Conservation (phyloP, 2,329 filamentous ascomycete species). For the Penicillium psychrosexuale region DNA sequence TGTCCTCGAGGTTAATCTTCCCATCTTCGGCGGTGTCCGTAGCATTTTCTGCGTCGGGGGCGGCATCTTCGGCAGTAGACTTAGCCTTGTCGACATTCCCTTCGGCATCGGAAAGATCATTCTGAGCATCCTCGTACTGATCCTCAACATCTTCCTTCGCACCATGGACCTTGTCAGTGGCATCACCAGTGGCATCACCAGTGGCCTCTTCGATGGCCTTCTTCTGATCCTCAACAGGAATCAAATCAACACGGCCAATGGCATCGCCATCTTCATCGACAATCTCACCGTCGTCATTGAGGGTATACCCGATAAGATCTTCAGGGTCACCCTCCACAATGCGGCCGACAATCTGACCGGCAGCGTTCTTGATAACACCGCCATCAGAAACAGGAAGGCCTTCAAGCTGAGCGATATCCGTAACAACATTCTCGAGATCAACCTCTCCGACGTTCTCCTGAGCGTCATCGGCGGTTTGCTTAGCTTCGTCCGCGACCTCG, state of each 20-base stretch:
- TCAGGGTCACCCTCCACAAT: constrained; percentile 43
- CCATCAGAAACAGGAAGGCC: constrained; percentile 50
- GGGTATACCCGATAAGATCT: constrained; percentile 40
- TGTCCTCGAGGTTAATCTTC: constrained; percentile 15
- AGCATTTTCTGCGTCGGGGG: neutral
- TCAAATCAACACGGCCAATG: constrained; percentile 32
- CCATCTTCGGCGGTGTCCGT: constrained; percentile 17
- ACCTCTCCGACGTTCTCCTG: constrained; percentile 12
- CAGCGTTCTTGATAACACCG: constrained; percentile 50
- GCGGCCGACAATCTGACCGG: constrained; percentile 39
- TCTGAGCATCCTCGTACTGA: constrained; percentile 39
- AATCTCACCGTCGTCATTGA: constrained; percentile 43
- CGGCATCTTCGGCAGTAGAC: constrained; percentile 42
- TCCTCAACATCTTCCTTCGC: constrained; percentile 49
- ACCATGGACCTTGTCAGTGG: constrained; percentile 47
- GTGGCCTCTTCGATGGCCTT: constrained; percentile 42
- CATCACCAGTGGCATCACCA: constrained; percentile 37
- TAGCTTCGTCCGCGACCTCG: constrained; percentile 26
- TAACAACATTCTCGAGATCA: constrained; percentile 32
- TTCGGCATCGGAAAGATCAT: constrained; percentile 25
- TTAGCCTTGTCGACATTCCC: constrained; percentile 51
- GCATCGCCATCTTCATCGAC: constrained; percentile 41
- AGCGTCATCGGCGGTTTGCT: constrained; percentile 16
- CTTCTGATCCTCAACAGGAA: constrained; percentile 28
- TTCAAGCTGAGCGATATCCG: constrained; percentile 35